Percentiles rank a stretch among this genome's conserved stretches.
These are phyloP conservation scores for Capronia coronata DNA, from an alignment of 2,329 filamentous ascomycete species.

Conservation along the genomic window DNA sequence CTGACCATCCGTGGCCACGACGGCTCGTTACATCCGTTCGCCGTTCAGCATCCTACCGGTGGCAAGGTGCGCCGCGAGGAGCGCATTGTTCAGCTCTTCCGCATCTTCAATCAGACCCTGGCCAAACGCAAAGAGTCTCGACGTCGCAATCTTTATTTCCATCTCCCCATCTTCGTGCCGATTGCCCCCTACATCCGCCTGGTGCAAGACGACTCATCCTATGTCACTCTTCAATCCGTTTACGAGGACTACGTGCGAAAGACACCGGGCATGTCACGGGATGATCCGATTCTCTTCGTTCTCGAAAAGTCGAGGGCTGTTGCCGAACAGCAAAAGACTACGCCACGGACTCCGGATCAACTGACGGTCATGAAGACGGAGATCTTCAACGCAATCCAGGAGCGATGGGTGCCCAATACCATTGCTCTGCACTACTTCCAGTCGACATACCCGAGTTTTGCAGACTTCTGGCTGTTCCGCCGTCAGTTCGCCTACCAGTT, in stretches of 20 bases:
- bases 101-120: slow-evolving; percentile 90
- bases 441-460: slow-evolving; percentile 75
- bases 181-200: slow-evolving; percentile 90
- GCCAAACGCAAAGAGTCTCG: slow-evolving; percentile 91
- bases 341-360: slow-evolving; percentile 53
- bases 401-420: slow-evolving; percentile 80
- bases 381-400: slow-evolving; percentile 89
- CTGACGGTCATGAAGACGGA: slow-evolving; percentile 70
- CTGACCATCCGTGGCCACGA: slow-evolving; percentile 96
- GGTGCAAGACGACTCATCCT: slow-evolving; percentile 90
- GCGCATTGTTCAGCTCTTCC: slow-evolving; percentile 89
- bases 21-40: slow-evolving; percentile 92
- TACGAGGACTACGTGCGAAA: slow-evolving; percentile 95
- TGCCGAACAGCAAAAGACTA: slow-evolving; percentile 57
- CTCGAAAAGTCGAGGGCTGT: slow-evolving; percentile 87
- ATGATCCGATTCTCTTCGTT: slow-evolving; percentile 88
- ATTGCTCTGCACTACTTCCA: slow-evolving; percentile 87
- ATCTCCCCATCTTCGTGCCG: slow-evolving; percentile 90
- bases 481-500: slow-evolving; percentile 95
- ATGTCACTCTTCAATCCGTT: slow-evolving; percentile 87
- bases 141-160: slow-evolving; percentile 89
- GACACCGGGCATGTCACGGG: slow-evolving; percentile 66
- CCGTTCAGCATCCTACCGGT: slow-evolving; percentile 90
- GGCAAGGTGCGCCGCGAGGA: slow-evolving; percentile 90
- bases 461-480: slow-evolving; percentile 97